Evolutionary conservation across 306 rosid species (phyloP).

Genomic region (Fagus sylvatica): DNA sequence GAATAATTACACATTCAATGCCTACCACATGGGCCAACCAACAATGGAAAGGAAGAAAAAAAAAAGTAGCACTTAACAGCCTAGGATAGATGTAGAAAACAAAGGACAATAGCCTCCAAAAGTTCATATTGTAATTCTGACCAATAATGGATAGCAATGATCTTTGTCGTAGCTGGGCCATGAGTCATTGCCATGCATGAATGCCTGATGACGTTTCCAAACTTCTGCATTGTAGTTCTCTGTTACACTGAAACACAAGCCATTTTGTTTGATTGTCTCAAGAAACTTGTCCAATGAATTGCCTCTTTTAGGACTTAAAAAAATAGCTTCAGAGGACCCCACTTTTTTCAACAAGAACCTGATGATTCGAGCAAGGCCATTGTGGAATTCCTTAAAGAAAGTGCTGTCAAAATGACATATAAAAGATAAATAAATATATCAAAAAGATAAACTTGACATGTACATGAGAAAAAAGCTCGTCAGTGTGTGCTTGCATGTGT

Average conservation of each 20-base stretch:
- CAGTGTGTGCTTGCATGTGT: conserved; percentile 36
- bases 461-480: conserved; percentile 28
- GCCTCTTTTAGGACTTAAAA: conserved; percentile 82
- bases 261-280: conserved; percentile 54
- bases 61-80: not conserved
- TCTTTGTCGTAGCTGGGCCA: conserved; percentile 74
- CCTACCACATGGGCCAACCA: conserved; percentile 27
- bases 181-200: conserved; percentile 52
- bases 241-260: conserved; percentile 53
- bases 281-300: conserved; percentile 67
- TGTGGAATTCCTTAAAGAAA: conserved; percentile 77
- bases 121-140: conserved; percentile 60
- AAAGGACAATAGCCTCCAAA: conserved; percentile 12
- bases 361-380: conserved; percentile 61
- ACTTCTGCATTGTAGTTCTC: conserved; percentile 66
- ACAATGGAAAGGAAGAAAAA: not conserved
- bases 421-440: conserved; percentile 8
- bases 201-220: conserved; percentile 59
- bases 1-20: conserved; percentile 25
- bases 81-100: not conserved
- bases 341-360: conserved; percentile 49
- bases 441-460: conserved; percentile 36
- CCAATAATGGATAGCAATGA: conserved; percentile 75
- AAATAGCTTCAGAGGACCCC: conserved; percentile 59
- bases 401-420: conserved; percentile 64